Evolutionary conservation across 345 rosid species (phyloP).

Genomic region (Rhodomyrtus tomentosa): DNA sequence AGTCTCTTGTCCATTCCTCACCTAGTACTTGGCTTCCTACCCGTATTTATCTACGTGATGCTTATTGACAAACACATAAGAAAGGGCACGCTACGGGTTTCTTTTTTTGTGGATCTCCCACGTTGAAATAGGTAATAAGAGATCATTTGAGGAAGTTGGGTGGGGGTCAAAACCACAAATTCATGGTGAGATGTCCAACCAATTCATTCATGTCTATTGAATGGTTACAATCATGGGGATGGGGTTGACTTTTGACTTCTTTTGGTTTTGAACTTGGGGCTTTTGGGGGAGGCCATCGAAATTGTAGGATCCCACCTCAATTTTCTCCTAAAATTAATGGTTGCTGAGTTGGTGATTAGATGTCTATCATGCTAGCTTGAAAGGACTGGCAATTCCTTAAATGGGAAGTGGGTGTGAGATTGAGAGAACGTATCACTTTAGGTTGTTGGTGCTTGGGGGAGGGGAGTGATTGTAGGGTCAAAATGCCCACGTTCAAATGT

Average conservation of each 20-base stretch:
- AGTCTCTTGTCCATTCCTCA: not conserved
- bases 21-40: not conserved
- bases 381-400: conserved; percentile 21
- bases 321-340: conserved; percentile 9
- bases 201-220: conserved; percentile 3
- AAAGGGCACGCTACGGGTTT: not conserved
- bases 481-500: conserved; percentile 21
- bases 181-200: not conserved
- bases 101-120: not conserved
- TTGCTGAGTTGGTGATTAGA: conserved; percentile 31
- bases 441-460: not conserved
- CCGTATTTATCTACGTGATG: not conserved
- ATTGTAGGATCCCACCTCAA: not conserved
- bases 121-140: not conserved
- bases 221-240: conserved; percentile 4
- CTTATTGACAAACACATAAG: not conserved
- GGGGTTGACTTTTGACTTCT: conserved; percentile 29
- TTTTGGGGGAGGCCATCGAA: conserved; percentile 34
- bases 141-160: not conserved
- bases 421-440: not conserved
- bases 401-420: conserved; percentile 25
- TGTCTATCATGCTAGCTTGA: not conserved
- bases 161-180: not conserved
- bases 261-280: not conserved
- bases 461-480: conserved; percentile 41